Base-by-base conservation (phyloP, 768 basidiomycete species). In the Calvatia gigantea region DNA sequence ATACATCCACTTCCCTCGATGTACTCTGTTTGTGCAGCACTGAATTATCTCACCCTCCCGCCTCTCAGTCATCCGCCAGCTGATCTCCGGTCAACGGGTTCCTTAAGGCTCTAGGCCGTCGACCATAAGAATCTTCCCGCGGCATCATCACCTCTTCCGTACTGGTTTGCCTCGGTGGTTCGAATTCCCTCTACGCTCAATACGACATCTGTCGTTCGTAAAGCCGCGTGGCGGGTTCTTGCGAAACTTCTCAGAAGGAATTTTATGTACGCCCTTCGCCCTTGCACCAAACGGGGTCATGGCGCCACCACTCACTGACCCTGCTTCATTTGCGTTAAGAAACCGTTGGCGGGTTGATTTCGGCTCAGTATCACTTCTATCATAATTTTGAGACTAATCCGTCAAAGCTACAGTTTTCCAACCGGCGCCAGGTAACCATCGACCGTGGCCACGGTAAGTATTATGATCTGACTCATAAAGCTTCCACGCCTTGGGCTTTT, bases 301-400 rank as follows among this genome's bases (percentile, higher is more conserved):
- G 15, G n/a, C 43, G 52, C 43, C 43, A 54, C 33, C 25, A n/a
- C n/a, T 43, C 42, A 31, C 27, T 54, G 52, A 46, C 43, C 52
- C 52, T 46, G 43, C n/a, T 46, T 54, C 43, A 54, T 45, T 54
- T 54, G 44, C 33, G 1, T 9, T 54, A 35, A 54, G 52, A 45
- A 54, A 37, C 23, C 15, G 25, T n/a, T 25, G 31, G n/a, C 28
- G 25, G 7, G 21, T 47, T 29, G 25, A 3, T 25, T 19, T 42
- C n/a, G 41, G 29, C 23, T 45, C 35, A n/a, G n/a, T 35, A 32
- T 54, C 6, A 52, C 12, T 32, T 44, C 42, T n/a, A n/a, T n/a
- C n/a, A 8, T 15, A 25, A 32, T n/a, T 28, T 1, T 23, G 7
- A 21, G 25, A 3, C 17, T 11, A 6, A 33, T 6, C 19, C 41